These are phyloP conservation scores for Xylaria sp. DNA, from an alignment of 2,329 filamentous ascomycete genomes.

Conservation along the genomic window DNA sequence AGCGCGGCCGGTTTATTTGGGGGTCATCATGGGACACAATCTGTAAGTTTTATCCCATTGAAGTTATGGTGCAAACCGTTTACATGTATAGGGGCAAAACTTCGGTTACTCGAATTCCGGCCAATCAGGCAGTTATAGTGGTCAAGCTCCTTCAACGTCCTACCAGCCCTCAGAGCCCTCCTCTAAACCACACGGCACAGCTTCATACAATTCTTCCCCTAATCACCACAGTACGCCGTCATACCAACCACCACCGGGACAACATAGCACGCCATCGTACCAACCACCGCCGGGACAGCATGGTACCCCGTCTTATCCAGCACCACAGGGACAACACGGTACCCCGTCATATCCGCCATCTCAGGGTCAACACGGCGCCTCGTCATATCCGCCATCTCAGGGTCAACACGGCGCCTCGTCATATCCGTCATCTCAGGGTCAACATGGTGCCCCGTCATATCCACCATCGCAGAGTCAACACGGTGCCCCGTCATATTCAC, in stretches of 20 bases:
- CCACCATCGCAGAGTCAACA: slow-evolving; percentile 15
- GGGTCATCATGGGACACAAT: slow-evolving; percentile 38
- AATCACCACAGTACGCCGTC: slow-evolving; percentile 26
- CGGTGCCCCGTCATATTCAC: neutral
- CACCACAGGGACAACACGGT: slow-evolving; percentile 14
- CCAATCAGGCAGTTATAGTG: slow-evolving; percentile 53
- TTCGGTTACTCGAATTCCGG: slow-evolving; percentile 59
- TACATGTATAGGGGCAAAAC: slow-evolving; percentile 42
- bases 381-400: slow-evolving; percentile 3
- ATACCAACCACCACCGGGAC: slow-evolving; percentile 19
- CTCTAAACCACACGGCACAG: slow-evolving; percentile 27
- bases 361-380: slow-evolving; percentile 11
- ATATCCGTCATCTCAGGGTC: slow-evolving; percentile 13
- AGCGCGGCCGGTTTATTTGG: slow-evolving; percentile 50
- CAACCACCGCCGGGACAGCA: slow-evolving; percentile 18
- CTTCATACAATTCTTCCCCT: slow-evolving; percentile 21
- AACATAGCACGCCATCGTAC: slow-evolving; percentile 20
- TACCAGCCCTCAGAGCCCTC: slow-evolving; percentile 44
- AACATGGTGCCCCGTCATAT: slow-evolving; percentile 25
- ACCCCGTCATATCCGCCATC: neutral
- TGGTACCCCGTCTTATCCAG: slow-evolving; percentile 20
- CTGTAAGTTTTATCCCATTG: slow-evolving; percentile 31
- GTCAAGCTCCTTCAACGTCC: slow-evolving; percentile 56
- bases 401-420: slow-evolving; percentile 17
- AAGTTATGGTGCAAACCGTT: neutral